Evolutionary conservation across 1,284 basidiomycete species (phyloP).

Genomic region (Ceratobasidium sp.): DNA sequence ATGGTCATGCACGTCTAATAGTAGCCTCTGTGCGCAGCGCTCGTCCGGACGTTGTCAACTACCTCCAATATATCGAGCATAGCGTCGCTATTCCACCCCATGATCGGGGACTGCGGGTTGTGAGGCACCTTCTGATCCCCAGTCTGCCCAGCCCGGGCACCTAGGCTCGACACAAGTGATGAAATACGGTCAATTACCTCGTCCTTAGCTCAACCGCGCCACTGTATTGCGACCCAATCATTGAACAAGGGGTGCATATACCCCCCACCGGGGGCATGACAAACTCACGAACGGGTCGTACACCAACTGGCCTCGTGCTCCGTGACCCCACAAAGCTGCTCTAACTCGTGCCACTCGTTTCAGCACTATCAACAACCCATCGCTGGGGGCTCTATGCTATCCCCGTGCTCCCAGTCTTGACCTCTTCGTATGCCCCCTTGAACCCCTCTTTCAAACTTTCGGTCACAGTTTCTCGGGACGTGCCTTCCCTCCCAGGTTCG

Average conservation of each 20-base stretch:
- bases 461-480: constrained; percentile 37
- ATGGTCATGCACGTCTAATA: constrained; percentile 3
- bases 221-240: background rate
- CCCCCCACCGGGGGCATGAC: background rate
- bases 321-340: background rate
- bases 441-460: constrained; percentile 35
- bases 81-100: background rate
- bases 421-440: constrained; percentile 35
- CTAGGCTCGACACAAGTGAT: background rate
- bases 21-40: background rate
- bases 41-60: background rate
- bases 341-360: background rate
- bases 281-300: background rate
- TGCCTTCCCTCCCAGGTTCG: constrained; percentile 43
- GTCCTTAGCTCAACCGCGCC: background rate
- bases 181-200: constrained; percentile 6
- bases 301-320: too few relatives aligned
- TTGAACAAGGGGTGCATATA: background rate
- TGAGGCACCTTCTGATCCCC: constrained; percentile 17
- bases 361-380: constrained; percentile 7
- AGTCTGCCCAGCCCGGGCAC: background rate
- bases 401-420: constrained; percentile 29
- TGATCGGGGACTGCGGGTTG: constrained; percentile 7
- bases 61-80: background rate
- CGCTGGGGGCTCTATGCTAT: constrained; percentile 16